These are phyloP conservation scores for Colletotrichum sp. DNA, from an alignment of 2,329 filamentous ascomycete species.

Conservation along the genomic window DNA sequence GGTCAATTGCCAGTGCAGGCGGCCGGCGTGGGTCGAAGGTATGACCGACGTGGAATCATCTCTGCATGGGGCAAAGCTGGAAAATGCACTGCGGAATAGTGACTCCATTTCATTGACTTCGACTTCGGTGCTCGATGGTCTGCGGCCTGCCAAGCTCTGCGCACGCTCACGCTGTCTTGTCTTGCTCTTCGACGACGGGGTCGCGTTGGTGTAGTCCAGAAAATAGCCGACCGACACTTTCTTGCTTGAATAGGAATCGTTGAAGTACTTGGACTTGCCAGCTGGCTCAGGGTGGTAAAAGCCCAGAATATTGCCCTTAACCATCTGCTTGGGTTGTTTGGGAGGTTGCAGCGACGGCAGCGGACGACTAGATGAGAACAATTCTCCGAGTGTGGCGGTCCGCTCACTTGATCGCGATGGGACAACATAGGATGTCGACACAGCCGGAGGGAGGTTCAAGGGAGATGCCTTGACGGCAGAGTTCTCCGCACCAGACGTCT, in stretches of 20 bases:
- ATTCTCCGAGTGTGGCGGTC: conserved; percentile 71
- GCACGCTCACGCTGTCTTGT: conserved; percentile 75
- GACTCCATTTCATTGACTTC: conserved; percentile 74
- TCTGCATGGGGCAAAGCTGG: conserved; percentile 77
- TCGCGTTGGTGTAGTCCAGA: conserved; percentile 72
- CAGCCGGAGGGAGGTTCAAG: conserved; percentile 69
- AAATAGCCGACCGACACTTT: conserved; percentile 71
- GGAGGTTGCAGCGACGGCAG: conserved; percentile 73
- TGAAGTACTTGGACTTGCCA: conserved; percentile 59
- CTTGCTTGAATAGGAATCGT: conserved; percentile 70
- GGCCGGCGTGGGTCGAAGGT: conserved; percentile 69
- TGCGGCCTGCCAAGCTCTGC: conserved; percentile 67
- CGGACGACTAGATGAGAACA: conserved; percentile 72
- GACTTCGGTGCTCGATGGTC: conserved; percentile 59
- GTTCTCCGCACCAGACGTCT: conserved; percentile 63
- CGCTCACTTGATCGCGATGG: conserved; percentile 48
- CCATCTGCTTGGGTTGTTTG: conserved; percentile 72
- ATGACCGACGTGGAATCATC: conserved; percentile 77
- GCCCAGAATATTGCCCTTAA: conserved; percentile 63
- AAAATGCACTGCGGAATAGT: conserved; percentile 78
- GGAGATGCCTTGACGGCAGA: background rate
- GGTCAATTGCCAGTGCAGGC: conserved; percentile 78
- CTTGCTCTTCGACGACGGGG: conserved; percentile 57
- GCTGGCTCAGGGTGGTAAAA: conserved; percentile 60
- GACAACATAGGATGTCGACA: conserved; percentile 71